Evolutionary conservation across 225 moss, liverwort and hornwort genomes (phyloP).

Genomic region (Anthoceros angustus): DNA sequence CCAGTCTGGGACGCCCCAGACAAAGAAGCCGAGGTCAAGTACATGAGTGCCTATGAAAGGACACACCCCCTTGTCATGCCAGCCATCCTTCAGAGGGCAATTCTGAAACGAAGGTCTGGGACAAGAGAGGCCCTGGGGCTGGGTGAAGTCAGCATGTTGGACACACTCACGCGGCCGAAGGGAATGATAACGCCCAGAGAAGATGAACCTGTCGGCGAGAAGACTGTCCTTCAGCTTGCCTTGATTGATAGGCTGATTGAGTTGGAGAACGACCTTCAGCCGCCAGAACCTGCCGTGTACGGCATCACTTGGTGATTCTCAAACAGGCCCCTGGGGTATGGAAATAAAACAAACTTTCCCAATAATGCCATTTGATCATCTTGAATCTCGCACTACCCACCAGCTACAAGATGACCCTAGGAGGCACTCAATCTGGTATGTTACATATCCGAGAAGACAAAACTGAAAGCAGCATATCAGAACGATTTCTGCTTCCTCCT

Average conservation of each 20-base stretch:
- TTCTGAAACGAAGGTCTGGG: not conserved
- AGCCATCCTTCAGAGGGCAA: not conserved
- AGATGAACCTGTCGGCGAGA: not conserved
- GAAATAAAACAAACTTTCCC: too few species aligned
- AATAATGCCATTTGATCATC: too few species aligned
- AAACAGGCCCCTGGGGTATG: too few species aligned
- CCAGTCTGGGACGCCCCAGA: constrained; percentile 28
- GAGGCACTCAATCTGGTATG: too few species aligned
- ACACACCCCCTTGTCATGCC: constrained; percentile 34
- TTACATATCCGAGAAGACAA: too few species aligned
- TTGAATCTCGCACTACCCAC: too few species aligned
- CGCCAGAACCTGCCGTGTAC: not conserved
- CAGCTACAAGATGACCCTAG: too few species aligned
- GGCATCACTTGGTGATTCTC: too few species aligned
- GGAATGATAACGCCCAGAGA: constrained; percentile 1
- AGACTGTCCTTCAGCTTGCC: not conserved
- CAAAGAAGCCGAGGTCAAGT: constrained; percentile 24
- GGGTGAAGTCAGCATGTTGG: not conserved
- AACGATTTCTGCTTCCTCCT: too few species aligned
- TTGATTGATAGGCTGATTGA: not conserved
- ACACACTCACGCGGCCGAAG: not conserved
- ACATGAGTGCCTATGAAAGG: constrained; percentile 42
- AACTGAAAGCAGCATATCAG: too few species aligned
- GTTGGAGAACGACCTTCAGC: not conserved
- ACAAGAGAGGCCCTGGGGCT: not conserved